A percentile compares a stretch with the other conserved stretches of the same genome.
phyloP scores from a whole-genome alignment of 1,139 yeast genomes.

The Yamadazyma buinensis region DNA sequence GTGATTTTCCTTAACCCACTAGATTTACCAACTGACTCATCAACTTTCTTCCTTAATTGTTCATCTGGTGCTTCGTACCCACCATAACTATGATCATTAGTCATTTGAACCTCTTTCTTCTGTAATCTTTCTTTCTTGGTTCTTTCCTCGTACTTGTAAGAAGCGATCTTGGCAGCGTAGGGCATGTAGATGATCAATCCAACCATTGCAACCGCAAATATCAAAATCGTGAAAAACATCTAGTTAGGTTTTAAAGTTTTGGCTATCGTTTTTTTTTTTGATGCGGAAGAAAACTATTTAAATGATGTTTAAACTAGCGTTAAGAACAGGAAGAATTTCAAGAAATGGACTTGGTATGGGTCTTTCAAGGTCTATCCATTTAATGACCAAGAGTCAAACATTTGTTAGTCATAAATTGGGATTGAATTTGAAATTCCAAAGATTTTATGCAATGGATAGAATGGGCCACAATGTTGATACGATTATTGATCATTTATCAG shows the following conservation, averaged over 20 bases:
- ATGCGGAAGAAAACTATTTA: background rate
- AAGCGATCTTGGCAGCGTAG: constrained; percentile 36
- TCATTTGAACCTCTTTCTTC: background rate
- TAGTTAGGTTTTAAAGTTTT: too few relatives aligned
- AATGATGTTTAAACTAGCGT: background rate
- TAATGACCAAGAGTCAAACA: too few relatives aligned
- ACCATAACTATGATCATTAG: background rate
- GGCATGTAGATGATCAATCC: constrained; percentile 33
- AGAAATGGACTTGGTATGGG: too few relatives aligned
- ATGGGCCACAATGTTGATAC: constrained; percentile 48
- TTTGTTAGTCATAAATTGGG: too few relatives aligned
- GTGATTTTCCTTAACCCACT: constrained; percentile 34
- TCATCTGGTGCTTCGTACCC: constrained; percentile 46
- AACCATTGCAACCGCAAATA: constrained; percentile 26
- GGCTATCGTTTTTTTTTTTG: background rate
- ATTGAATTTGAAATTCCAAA: too few relatives aligned
- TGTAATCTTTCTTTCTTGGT: constrained; percentile 1
- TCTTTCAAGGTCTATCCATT: too few relatives aligned
- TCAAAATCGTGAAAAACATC: constrained; percentile 28
- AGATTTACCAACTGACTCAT: constrained; percentile 17
- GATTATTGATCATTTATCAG: constrained; percentile 44
- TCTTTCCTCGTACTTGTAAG: constrained; percentile 9
- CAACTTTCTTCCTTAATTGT: constrained; percentile 12
- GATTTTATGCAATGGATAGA: constrained; percentile 17
- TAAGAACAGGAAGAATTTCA: too few relatives aligned